Evolutionary conservation across 148 eudicot species (phyloP), one percentile per base, ranked within the genome.

Genomic region (Spergularia marina): DNA sequence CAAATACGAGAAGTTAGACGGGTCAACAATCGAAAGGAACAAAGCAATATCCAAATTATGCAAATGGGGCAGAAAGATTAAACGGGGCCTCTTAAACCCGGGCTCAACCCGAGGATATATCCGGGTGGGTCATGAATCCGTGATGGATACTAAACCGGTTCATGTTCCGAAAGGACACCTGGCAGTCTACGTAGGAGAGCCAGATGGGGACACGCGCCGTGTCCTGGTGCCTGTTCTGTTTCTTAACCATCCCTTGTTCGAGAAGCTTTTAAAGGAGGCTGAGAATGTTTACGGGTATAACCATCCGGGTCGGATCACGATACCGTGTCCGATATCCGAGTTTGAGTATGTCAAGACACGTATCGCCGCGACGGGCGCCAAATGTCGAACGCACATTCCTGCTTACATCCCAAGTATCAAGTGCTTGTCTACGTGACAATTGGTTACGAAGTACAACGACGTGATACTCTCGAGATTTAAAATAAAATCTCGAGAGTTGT

Each of bases 211-310:
- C 40, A 68, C 82, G 53, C 82, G 74, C 36, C 76, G 90, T 57
- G 89, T 86, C 10, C 41, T 91, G 54, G 94, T 93, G 66, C 98
- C 96, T 47, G 88, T 93, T 57, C 36, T 93, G n/a, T 86, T 89
- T 61, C 82, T 93, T 30, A 93, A 91, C 62, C 98, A 93, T 77
- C 98, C 98, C 1, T 68, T 93, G 71, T 93, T 93, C 78, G 89
- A 47, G 69, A 79, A 84, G 23, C 63, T 93, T 65, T 75, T 93
- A 79, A 82, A 78, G 34, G 88, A 91, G 39, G 87, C 96, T 7
- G 98, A 89, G 82, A 78, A 80, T 65, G 81, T 84, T 16, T 91
- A 85, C 77, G 98, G 96, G 86, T 89, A 80, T 52, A 49, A 91
- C 69, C 87, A 93, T 73, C 85, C 89, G 72, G 96, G 96, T 81